A percentile compares a stretch with the other conserved stretches of the same genome.
Evolutionary conservation across 2,329 filamentous ascomycete species (phyloP).

Genomic region (Lachnellula suecica): DNA sequence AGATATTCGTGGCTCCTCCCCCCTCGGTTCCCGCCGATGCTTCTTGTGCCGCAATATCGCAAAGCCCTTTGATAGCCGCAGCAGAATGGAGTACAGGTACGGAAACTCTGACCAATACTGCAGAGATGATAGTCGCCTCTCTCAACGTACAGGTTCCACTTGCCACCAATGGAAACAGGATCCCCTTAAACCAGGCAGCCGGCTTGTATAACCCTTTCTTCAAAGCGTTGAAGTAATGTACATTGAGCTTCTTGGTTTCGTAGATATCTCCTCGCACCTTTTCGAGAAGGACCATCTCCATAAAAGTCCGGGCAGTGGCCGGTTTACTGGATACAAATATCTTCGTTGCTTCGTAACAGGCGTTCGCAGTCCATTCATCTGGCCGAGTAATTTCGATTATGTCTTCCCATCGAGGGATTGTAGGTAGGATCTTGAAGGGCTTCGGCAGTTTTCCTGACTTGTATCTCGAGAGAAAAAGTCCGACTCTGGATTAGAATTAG

Average conservation of each 20-base stretch:
- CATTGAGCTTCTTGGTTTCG: constrained; percentile 91
- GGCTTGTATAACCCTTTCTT: constrained; percentile 95
- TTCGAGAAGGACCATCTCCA: constrained; percentile 84
- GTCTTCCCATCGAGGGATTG: constrained; percentile 88
- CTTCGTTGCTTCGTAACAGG: constrained; percentile 83
- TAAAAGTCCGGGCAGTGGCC: constrained; percentile 76
- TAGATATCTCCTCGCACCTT: constrained; percentile 91
- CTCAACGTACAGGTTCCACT: constrained; percentile 87
- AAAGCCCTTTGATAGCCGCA: constrained; percentile 85
- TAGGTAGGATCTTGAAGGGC: constrained; percentile 94
- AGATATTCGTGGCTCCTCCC: constrained; percentile 89
- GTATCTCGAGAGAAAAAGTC: constrained; percentile 85
- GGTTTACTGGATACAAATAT: constrained; percentile 90
- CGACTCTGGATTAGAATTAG: constrained; percentile 56
- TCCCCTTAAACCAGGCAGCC: constrained; percentile 93
- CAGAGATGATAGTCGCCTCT: constrained; percentile 89
- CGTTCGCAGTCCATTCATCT: constrained; percentile 72
- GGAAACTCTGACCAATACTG: constrained; percentile 79
- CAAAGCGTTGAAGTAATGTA: constrained; percentile 90
- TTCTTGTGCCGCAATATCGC: constrained; percentile 91
- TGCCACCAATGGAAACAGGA: constrained; percentile 85
- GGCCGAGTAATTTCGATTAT: constrained; percentile 83
- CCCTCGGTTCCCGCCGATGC: constrained; percentile 80
- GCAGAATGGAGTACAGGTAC: constrained; percentile 92
- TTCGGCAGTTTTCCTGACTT: constrained; percentile 97